phyloP scores from a whole-genome alignment of 345 rosid species.

The Eucalyptus shirleyi region DNA sequence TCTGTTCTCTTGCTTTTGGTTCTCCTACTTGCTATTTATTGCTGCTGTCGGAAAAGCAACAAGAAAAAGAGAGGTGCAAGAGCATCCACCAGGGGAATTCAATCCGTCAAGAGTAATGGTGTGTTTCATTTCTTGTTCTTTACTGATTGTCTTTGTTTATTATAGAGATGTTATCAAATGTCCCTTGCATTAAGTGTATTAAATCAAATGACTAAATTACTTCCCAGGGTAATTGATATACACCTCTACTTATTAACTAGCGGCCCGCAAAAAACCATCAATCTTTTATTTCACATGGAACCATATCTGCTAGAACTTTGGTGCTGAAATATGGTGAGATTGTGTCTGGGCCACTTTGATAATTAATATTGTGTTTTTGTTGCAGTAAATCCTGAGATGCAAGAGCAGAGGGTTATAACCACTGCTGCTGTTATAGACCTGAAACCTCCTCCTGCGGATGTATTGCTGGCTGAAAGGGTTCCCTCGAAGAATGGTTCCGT shows the following conservation, averaged over 20 bases:
- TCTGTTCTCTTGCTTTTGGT: conserved; percentile 39
- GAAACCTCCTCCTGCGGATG: conserved; percentile 68
- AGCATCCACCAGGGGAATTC: neutral
- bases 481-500: conserved; percentile 55
- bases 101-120: neutral
- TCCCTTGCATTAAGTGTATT: neutral
- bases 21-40: conserved; percentile 30
- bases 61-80: neutral
- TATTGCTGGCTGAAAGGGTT: conserved; percentile 44
- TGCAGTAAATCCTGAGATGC: conserved; percentile 37
- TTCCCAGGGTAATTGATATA: neutral
- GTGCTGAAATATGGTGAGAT: neutral
- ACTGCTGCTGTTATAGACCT: conserved; percentile 61
- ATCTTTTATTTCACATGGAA: neutral
- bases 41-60: conserved; percentile 17
- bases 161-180: neutral
- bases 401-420: conserved; percentile 54
- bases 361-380: neutral
- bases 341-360: neutral
- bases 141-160: neutral
- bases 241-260: neutral
- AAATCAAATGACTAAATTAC: neutral
- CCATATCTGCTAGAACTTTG: neutral
- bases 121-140: neutral
- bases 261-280: neutral